Percentiles rank a stretch among this genome's conserved stretches.
phyloP scores from a whole-genome alignment of 1,139 yeast species.

The Hemisphaericaspora subhashii region DNA sequence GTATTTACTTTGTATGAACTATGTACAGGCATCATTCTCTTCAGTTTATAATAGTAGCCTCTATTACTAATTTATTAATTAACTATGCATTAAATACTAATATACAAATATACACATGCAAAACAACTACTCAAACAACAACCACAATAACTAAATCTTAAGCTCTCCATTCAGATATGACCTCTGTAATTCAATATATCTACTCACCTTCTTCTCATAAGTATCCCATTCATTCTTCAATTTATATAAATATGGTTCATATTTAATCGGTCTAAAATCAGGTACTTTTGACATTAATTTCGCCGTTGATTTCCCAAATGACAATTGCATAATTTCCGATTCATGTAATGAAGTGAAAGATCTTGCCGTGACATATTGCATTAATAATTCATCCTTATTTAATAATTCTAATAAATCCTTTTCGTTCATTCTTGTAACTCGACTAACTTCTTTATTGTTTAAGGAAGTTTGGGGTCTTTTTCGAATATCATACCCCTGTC shows the following conservation, averaged over 20 bases:
- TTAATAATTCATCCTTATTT: slow-evolving; percentile 36
- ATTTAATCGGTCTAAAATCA: slow-evolving; percentile 34
- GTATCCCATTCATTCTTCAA: slow-evolving; percentile 25
- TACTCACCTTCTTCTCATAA: slow-evolving; percentile 27
- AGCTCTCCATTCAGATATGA: slow-evolving; percentile 6
- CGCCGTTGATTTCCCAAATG: slow-evolving; percentile 32
- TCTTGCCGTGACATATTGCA: slow-evolving; percentile 26
- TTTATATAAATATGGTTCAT: slow-evolving; percentile 35
- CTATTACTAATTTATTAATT: too few relatives aligned
- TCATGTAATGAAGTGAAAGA: slow-evolving; percentile 40
- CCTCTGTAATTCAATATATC: slow-evolving; percentile 19
- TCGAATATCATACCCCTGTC: slow-evolving; percentile 11
- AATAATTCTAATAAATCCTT: slow-evolving; percentile 30
- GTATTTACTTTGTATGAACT: too few relatives aligned
- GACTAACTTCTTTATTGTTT: slow-evolving; percentile 21
- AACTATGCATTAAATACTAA: too few relatives aligned
- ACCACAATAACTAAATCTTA: not conserved
- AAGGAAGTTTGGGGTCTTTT: slow-evolving; percentile 14
- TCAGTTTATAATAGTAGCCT: too few relatives aligned
- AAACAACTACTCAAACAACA: not conserved
- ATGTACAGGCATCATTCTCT: too few relatives aligned
- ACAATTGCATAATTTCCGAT: slow-evolving; percentile 32
- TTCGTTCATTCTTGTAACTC: slow-evolving; percentile 20
- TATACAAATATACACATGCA: not conserved
- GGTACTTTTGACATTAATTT: slow-evolving; percentile 23